These are phyloP conservation scores for Kokia cookei DNA, from an alignment of 441 rosid genomes.

Conservation along the genomic window DNA sequence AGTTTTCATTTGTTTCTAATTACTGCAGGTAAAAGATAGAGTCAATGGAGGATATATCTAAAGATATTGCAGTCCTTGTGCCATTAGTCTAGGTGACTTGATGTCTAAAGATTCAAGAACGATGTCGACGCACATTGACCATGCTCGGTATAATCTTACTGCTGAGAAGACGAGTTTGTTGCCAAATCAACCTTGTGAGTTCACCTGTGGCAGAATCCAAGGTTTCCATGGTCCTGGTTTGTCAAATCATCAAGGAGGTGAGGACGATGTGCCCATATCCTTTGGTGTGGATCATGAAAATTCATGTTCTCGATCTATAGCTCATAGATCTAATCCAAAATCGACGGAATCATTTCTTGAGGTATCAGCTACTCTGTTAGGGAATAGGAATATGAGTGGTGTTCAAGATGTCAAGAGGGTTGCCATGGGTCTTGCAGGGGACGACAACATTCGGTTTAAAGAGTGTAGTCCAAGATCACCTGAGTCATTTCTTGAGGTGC, in stretches of 20 bases:
- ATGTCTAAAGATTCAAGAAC: slow-evolving; percentile 11
- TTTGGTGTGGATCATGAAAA: slow-evolving; percentile 2
- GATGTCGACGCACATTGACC: slow-evolving; percentile 5
- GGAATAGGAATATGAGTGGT: slow-evolving; percentile 14
- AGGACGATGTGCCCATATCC: slow-evolving; percentile 18
- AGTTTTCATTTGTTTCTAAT: slow-evolving; percentile 10
- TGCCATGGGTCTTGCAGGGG: slow-evolving; percentile 14
- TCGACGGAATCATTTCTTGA: too few species aligned
- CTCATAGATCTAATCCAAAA: neutral
- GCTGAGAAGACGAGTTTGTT: neutral
- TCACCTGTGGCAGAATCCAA: slow-evolving; percentile 12
- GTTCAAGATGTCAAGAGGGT: slow-evolving; percentile 7
- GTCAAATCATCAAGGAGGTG: neutral
- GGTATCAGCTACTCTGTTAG: neutral
- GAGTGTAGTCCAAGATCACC: slow-evolving; percentile 16
- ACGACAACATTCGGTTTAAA: slow-evolving; percentile 8
- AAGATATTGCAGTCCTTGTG: slow-evolving; percentile 28
- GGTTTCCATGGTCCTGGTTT: neutral
- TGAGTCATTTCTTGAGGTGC: slow-evolving; percentile 10
- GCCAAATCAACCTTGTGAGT: slow-evolving; percentile 8
- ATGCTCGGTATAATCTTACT: neutral
- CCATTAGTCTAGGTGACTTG: slow-evolving; percentile 21
- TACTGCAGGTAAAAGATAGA: slow-evolving; percentile 1
- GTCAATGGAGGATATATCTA: slow-evolving; percentile 45
- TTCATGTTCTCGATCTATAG: slow-evolving; percentile 15